These are phyloP conservation scores for Capronia americana DNA, from an alignment of 2,329 filamentous ascomycete species.

Conservation along the genomic window DNA sequence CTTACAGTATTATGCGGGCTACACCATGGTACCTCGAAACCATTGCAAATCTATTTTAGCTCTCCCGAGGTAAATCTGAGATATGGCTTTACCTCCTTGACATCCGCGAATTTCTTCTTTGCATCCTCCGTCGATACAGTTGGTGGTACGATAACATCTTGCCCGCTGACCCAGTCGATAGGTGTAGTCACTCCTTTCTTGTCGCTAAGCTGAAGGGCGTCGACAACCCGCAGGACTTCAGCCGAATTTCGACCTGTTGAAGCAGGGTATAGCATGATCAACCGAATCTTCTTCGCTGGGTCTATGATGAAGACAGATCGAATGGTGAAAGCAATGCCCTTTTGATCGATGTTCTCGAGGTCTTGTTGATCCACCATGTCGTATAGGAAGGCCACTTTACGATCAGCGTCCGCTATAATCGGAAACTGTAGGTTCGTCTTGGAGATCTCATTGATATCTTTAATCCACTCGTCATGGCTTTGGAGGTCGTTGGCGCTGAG, in stretches of 20 bases:
- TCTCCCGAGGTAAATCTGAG: neutral
- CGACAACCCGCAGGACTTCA: neutral
- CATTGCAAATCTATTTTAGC: neutral
- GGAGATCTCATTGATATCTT: constrained; percentile 82
- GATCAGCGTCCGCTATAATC: constrained; percentile 81
- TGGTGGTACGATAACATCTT: constrained; percentile 92
- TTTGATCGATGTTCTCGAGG: constrained; percentile 78
- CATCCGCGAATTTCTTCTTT: constrained; percentile 82
- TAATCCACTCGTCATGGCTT: constrained; percentile 87
- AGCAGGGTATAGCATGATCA: constrained; percentile 66
- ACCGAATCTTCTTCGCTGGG: constrained; percentile 89
- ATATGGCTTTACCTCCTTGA: constrained; percentile 66
- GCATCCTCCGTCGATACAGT: constrained; percentile 82
- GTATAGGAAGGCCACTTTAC: constrained; percentile 76
- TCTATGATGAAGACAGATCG: constrained; percentile 95
- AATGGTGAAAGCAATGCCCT: constrained; percentile 91
- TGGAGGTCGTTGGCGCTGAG: constrained; percentile 83
- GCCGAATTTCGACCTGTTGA: neutral
- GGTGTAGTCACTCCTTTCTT: neutral
- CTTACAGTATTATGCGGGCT: neutral
- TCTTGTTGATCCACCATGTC: constrained; percentile 87
- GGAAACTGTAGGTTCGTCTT: constrained; percentile 74
- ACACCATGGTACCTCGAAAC: neutral
- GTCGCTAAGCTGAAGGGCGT: neutral
- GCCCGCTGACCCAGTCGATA: neutral